Evolutionary conservation across 2,329 filamentous ascomycete species (phyloP), one percentile per base, ranked within the genome.

Genomic region (Penicillium janthinellum): DNA sequence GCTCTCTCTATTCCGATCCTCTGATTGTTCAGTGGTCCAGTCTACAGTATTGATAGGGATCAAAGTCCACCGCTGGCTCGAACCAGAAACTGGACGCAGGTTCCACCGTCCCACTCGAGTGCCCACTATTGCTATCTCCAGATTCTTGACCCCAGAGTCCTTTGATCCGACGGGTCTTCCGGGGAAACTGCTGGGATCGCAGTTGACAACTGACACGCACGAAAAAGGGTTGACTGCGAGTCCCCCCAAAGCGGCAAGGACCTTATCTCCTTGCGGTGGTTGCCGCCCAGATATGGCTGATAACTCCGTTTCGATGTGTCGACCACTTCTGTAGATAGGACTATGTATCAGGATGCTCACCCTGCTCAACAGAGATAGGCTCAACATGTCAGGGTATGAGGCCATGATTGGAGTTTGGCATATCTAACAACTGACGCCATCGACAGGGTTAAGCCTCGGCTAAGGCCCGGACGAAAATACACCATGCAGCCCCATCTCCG

Each of bases 61-160:
- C n/a, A 35, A n/a, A 35, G n/a, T 35, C 17, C 47, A 49, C 45
- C 45, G 28, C 45, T 34, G 25, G 45, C 17, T 48, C 45, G 3
- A 17, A 48, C 5, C n/a, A 28, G 45, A 48, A 15, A 11, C 25
- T 31, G 28, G 28, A 7, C 31, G 10, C 25, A 48, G n/a, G 28
- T 49, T 49, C 47, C n/a, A 49, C 47, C n/a, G 47, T 49, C 31
- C 47, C 10, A 35, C 31, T 31, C 4, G 1, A 15, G 47, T 49
- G 28, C 10, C 28, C 31, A 34, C 47, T 20, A 2, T 44, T 56
- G 31, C 56, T 62, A 67, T 67, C 65, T 67, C 66, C 64, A 64
- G 64, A 59, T 65, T 65, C 25, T 60, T 47, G 45, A 64, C 66
- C 66, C 66, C 64, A 60, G 65, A 58, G 47, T 62, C 34, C 49